phyloP scores from a whole-genome alignment of 495 filamentous ascomycete genomes.

The Penicillium nucicola region DNA sequence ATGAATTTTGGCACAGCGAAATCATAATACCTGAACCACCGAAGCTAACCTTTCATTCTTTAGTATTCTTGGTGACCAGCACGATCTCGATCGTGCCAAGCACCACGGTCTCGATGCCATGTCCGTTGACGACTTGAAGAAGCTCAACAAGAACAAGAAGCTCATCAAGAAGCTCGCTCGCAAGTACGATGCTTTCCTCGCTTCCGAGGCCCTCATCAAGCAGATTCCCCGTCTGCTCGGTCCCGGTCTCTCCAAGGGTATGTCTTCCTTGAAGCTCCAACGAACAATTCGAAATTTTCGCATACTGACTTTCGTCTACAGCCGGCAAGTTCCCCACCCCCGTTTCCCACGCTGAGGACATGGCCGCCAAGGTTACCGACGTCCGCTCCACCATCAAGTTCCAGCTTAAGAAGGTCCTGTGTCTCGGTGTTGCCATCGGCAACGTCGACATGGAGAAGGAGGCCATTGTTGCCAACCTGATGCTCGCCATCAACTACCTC shows the following conservation, averaged over 20 bases:
- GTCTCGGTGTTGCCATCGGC: slow-evolving; percentile 97
- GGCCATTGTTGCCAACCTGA: slow-evolving; percentile 93
- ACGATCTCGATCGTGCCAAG: slow-evolving; percentile 99
- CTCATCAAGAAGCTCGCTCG: slow-evolving; percentile 99
- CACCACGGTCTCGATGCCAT: slow-evolving; percentile 96
- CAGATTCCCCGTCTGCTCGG: slow-evolving; percentile 99
- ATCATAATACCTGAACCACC: background rate
- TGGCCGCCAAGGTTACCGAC: slow-evolving; percentile 89
- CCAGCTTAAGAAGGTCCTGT: slow-evolving; percentile 99
- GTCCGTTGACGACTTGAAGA: slow-evolving; percentile 97
- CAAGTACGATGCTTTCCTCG: slow-evolving; percentile 99
- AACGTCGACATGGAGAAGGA: slow-evolving; percentile 97
- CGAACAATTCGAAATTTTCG: background rate
- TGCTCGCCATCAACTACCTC: slow-evolving; percentile 99
- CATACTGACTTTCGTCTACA: slow-evolving; percentile 34
- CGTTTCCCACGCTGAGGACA: slow-evolving; percentile 91
- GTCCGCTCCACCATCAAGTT: slow-evolving; percentile 99
- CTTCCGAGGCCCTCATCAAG: slow-evolving; percentile 95
- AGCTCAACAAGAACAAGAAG: slow-evolving; percentile 99
- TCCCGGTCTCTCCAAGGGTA: slow-evolving; percentile 97
- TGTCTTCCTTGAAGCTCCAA: slow-evolving; percentile 24
- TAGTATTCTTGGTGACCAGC: slow-evolving; percentile 97
- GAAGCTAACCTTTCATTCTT: background rate
- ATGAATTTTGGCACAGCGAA: background rate
- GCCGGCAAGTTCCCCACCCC: slow-evolving; percentile 99